phyloP scores from a whole-genome alignment of 2,329 filamentous ascomycete genomes.

The Blastomyces emzantsi region DNA sequence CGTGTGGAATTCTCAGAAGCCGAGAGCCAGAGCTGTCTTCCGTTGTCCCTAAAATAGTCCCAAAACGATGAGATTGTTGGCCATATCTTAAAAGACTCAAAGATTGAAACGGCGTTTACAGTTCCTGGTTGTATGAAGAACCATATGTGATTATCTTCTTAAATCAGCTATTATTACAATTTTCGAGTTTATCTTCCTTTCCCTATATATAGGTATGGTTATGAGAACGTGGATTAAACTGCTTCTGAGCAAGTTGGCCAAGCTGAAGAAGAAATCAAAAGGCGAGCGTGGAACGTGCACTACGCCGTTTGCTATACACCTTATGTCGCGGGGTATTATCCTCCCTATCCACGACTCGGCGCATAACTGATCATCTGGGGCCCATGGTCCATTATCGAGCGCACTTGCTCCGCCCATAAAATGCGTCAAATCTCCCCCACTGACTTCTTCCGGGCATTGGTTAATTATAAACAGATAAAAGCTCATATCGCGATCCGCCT shows the following conservation, averaged over 20 bases:
- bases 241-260: neutral
- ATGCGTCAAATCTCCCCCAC: neutral
- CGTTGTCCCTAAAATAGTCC: neutral
- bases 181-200: neutral
- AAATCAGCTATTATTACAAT: neutral
- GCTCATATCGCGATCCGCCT: neutral
- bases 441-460: neutral
- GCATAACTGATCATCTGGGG: neutral
- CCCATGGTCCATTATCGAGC: neutral
- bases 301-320: no score
- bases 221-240: neutral
- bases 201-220: neutral
- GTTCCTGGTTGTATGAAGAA: neutral
- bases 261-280: neutral
- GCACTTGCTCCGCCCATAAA: neutral
- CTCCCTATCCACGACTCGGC: neutral
- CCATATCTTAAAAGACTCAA: neutral
- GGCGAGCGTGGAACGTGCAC: neutral
- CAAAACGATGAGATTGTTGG: neutral
- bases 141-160: neutral
- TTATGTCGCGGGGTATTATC: no score
- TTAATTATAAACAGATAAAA: neutral
- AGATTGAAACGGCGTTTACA: neutral
- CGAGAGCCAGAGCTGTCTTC: neutral
- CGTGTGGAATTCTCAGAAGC: neutral